Base-by-base conservation (phyloP, 148 eudicot genomes). In the Rhododendron mucronatum region DNA sequence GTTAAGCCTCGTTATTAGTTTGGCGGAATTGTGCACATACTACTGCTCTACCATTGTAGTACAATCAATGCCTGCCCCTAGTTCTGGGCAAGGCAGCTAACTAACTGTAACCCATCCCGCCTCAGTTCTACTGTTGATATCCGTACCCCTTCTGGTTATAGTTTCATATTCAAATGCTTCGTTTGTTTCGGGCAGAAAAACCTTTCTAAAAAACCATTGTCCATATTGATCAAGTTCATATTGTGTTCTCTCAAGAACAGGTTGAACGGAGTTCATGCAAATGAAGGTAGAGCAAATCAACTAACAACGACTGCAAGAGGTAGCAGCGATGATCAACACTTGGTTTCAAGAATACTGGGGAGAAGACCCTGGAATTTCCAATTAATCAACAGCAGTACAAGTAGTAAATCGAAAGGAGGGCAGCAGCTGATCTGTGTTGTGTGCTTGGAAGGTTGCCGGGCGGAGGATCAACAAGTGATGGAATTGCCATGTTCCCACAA, bases 381-480 rank as follows among this genome's bases (percentile, higher is more conserved):
- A 21, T 20, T 9, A 6, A 86, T 37, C 80, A 81, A 16, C 9
- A 78, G 50, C 6, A 67, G 74, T 67, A 28, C 35, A 67, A 71
- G 76, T 33, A 33, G 76, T 15, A 55, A 65, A 78, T 69, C 80
- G 26, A 51, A 81, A 81, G 73, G 39, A 51, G 80, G 53, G 50
- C 78, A 71, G 50, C 78, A 51, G 76, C 18, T 71, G 20, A 5
- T 86, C 51, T 86, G 87, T 73, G 78, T 44, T 3, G 87, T 86
- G 80, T 86, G 84, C 41, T 86, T 82, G 88, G 88, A 82, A 26
- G 59, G 77, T 82, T 82, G 78, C 37, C 16, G 78, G 50, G 21
- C 51, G 2, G 71, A 83, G 65, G 41, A 71, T 71, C 61, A 83
- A 21, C 53, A 87, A 63, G 74, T 63, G 61, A 87, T 63, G 88